Conservation (phyloP, 2,329 filamentous ascomycete species). For the Colletotrichum graminicola region DNA sequence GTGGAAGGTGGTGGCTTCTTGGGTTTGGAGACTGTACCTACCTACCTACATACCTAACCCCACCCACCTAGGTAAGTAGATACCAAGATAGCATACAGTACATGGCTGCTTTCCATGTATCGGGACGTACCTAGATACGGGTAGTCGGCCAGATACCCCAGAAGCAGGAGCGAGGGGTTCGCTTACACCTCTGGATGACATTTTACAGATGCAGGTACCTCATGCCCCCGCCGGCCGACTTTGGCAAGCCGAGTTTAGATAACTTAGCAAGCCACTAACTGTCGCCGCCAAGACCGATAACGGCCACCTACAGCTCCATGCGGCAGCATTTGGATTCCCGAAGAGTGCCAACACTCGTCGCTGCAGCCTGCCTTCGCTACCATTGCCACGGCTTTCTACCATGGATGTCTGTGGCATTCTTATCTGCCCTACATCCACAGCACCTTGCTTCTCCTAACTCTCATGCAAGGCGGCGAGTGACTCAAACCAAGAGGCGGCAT, state of each 20-base stretch:
- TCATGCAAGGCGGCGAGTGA: not conserved
- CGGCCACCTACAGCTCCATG: constrained; percentile 8
- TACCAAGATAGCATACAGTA: too few relatives aligned
- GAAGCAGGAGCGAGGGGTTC: not conserved
- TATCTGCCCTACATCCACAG: not conserved
- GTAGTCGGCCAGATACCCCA: not conserved
- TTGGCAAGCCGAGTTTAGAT: not conserved
- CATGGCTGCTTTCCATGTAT: not conserved
- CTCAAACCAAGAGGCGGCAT: not conserved
- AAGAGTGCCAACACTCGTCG: not conserved
- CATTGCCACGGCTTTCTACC: not conserved
- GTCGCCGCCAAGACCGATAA: constrained; percentile 2
- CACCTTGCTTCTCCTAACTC: not conserved
- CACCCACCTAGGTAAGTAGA: not conserved
- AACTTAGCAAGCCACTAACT: not conserved
- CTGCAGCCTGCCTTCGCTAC: constrained; percentile 5
- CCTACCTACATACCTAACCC: not conserved
- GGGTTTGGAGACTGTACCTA: not conserved
- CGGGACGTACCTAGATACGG: not conserved
- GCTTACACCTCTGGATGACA: constrained; percentile 8
- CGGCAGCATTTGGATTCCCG: not conserved
- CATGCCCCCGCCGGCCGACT: not conserved
- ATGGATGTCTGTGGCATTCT: not conserved
- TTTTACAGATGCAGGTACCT: constrained; percentile 29
- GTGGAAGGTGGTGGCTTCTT: not conserved